Base-by-base conservation (phyloP, 1,139 yeast genomes). In the Taphrina confusa region DNA sequence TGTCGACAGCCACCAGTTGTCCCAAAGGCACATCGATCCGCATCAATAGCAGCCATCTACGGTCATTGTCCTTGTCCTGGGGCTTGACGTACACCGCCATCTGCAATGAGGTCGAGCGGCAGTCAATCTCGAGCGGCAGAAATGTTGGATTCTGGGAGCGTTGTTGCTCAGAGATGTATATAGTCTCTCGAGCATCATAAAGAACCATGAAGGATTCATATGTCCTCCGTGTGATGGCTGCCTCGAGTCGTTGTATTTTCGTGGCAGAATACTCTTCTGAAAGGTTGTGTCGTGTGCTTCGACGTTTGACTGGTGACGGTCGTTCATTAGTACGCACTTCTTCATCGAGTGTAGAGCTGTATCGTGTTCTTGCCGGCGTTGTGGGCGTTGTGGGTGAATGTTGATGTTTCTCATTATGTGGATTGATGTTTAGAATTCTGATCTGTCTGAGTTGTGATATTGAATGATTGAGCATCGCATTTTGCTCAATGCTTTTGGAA, bases 391-490 rank as follows among this genome's bases (percentile, higher is more conserved):
- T 14, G n/a, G 31, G 49, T 20, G 40, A 28, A n/a, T 27, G 36
- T 9, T 18, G 23, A 20, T 11, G 2, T 14, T 12, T 14, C 11
- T 23, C 37, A 25, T 14, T 6, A 12, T 18, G 36, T 33, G 28
- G 42, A n/a, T 28, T 12, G 28, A 54, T 31, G 18, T 44, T 54
- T 28, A 37, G 33, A 18, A 54, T 22, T 14, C 31, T 28, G 18
- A 54, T 46, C 30, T 54, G 58, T 28, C 58, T 33, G 34, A 54
- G 45, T 23, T 54, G 58, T 33, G 58, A 16, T 28, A 54, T 25
- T 16, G 58, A 54, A 36, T 54, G 50, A 33, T 54, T 42, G 58
- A 54, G 58, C 58, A 54, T 54, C 22, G 58, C 58, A 54, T 54
- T 36, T 34, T 44, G 42, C 8, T 37, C 25, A n/a, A n/a, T n/a